Percentiles rank a stretch among this genome's conserved stretches.
These are phyloP conservation scores for Hemisphaericaspora subhashii DNA, from an alignment of 1,139 yeast genomes.

Conservation along the genomic window DNA sequence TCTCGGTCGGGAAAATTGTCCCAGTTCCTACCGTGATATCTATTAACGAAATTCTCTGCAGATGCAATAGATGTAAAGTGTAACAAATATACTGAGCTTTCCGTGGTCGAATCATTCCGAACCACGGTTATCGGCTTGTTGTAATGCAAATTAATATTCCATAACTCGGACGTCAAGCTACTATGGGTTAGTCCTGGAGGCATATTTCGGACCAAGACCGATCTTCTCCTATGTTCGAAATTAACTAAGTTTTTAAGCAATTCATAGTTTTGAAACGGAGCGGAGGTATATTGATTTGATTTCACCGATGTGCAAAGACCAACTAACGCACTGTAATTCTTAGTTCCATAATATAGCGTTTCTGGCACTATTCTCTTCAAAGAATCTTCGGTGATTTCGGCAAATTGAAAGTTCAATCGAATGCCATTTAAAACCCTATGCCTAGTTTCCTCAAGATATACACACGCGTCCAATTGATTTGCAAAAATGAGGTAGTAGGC, in stretches of 20 bases:
- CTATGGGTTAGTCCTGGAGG: slow-evolving; percentile 43
- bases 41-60: too few species aligned
- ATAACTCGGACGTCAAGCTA: slow-evolving; percentile 30
- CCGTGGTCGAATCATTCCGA: too few species aligned
- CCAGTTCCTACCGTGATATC: too few species aligned
- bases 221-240: slow-evolving; percentile 11
- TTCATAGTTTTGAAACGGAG: background rate
- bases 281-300: background rate
- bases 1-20: too few species aligned
- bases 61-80: too few species aligned
- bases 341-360: background rate
- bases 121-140: background rate
- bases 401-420: slow-evolving; percentile 45
- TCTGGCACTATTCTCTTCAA: background rate
- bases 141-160: slow-evolving; percentile 39
- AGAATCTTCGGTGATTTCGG: slow-evolving; percentile 16
- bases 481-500: slow-evolving; percentile 56
- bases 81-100: too few species aligned
- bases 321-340: background rate
- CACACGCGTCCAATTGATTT: slow-evolving; percentile 47
- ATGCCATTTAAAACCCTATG: slow-evolving; percentile 53
- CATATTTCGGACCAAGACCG: slow-evolving; percentile 39
- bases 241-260: slow-evolving; percentile 12
- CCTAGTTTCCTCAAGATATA: slow-evolving; percentile 49
- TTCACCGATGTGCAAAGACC: background rate